phyloP scores from a whole-genome alignment of 805 yeast genomes.

The Barnettozyma salicaria region DNA sequence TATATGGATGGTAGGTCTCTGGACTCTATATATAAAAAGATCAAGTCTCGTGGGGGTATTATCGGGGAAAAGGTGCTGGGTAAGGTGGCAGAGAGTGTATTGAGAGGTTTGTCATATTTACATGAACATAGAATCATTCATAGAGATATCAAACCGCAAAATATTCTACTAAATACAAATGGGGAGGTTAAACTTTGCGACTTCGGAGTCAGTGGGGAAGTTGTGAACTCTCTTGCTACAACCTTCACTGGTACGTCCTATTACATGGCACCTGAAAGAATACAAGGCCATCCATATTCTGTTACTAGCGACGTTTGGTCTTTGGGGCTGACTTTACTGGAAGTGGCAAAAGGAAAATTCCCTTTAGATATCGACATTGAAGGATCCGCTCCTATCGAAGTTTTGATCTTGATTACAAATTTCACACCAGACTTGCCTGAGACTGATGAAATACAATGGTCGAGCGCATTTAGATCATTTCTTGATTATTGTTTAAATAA shows the following conservation, averaged over 20 bases:
- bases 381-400: constrained; percentile 78
- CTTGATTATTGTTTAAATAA: constrained; percentile 75
- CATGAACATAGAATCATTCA: constrained; percentile 88
- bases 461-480: constrained; percentile 75
- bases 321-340: constrained; percentile 82
- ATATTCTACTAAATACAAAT: constrained; percentile 63
- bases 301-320: constrained; percentile 98
- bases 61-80: constrained; percentile 93
- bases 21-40: constrained; percentile 83
- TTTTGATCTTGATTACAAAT: constrained; percentile 72
- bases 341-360: constrained; percentile 88
- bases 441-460: constrained; percentile 75
- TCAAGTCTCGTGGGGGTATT: constrained; percentile 69
- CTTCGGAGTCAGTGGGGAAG: constrained; percentile 97
- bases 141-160: constrained; percentile 94
- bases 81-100: constrained; percentile 79
- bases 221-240: constrained; percentile 89
- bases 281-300: constrained; percentile 91
- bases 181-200: constrained; percentile 94
- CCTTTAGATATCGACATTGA: constrained; percentile 47
- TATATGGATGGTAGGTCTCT: constrained; percentile 91
- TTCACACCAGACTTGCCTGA: constrained; percentile 77
- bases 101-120: constrained; percentile 78
- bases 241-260: constrained; percentile 97
- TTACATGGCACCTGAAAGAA: constrained; percentile 98